A percentile compares a stretch with the other conserved stretches of the same genome.
Conservation (phyloP, 352 stramenopile genomes). For the Pythium periplocum region DNA sequence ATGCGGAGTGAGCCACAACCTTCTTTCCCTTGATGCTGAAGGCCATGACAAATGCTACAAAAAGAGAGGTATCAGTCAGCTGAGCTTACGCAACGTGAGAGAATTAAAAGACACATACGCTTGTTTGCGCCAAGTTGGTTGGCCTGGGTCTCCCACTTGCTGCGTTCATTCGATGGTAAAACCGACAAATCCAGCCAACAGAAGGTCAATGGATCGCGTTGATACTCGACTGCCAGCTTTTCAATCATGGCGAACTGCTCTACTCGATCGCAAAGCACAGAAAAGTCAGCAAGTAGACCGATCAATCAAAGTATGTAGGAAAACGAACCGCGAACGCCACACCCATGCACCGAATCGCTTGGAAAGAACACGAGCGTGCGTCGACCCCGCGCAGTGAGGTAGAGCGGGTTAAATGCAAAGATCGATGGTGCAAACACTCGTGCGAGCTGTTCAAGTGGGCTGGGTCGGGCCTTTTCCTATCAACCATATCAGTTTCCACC, state of each 20-base stretch:
- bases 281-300: background rate
- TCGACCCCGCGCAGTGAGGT: conserved; percentile 52
- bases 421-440: conserved; percentile 69
- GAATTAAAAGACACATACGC: background rate
- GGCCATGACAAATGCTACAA: conserved; percentile 48
- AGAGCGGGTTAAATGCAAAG: conserved; percentile 58
- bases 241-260: conserved; percentile 70
- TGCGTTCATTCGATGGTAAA: conserved; percentile 19
- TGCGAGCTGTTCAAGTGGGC: conserved; percentile 41
- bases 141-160: conserved; percentile 50
- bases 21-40: conserved; percentile 65
- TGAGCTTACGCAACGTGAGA: background rate
- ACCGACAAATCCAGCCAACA: conserved; percentile 63
- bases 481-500: no score
- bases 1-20: conserved; percentile 30
- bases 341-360: conserved; percentile 32
- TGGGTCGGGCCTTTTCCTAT: conserved; percentile 5
- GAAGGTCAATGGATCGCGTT: conserved; percentile 69
- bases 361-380: conserved; percentile 64
- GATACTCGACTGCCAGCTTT: conserved; percentile 60
- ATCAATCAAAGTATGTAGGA: conserved; percentile 1
- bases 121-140: background rate
- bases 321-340: conserved; percentile 48
- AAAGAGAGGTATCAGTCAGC: background rate
- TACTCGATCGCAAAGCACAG: conserved; percentile 9